Percentiles rank a stretch among this genome's conserved stretches.
These are phyloP conservation scores for Phaffia australis DNA, from an alignment of 768 basidiomycete species.

Conservation along the genomic window DNA sequence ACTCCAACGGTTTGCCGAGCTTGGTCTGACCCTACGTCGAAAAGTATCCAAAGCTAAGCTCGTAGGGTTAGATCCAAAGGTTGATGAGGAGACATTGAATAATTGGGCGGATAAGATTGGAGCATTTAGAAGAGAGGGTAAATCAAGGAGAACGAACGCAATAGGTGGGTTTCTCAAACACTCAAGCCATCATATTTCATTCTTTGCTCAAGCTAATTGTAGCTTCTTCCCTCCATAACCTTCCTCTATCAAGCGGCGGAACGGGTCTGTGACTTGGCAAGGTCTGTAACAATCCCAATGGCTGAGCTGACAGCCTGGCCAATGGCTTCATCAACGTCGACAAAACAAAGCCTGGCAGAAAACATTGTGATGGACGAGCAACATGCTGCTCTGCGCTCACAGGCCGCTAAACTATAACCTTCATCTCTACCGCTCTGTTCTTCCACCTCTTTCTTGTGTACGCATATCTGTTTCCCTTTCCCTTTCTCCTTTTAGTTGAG, in stretches of 20 bases:
- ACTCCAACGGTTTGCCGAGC: slow-evolving; percentile 27
- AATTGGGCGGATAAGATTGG: slow-evolving; percentile 28
- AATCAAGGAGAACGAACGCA: slow-evolving; percentile 21
- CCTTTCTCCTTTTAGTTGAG: no score
- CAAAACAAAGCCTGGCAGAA: no score
- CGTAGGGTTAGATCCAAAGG: slow-evolving; percentile 29
- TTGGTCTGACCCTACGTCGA: slow-evolving; percentile 26
- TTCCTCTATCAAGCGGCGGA: slow-evolving; percentile 1
- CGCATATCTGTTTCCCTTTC: no score
- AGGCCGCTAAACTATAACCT: no score
- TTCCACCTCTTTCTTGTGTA: no score
- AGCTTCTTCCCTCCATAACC: not conserved
- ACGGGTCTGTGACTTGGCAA: slow-evolving; percentile 10
- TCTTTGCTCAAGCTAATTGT: not conserved
- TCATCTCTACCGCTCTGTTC: no score
- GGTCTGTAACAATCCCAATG: slow-evolving; percentile 2
- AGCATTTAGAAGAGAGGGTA: slow-evolving; percentile 29
- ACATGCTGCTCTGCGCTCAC: no score
- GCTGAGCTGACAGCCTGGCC: slow-evolving; percentile 15
- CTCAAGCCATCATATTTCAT: no score
- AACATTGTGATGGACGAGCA: no score
- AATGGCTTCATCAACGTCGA: not conserved
- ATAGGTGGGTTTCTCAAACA: not conserved
- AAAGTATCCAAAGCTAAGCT: slow-evolving; percentile 26
- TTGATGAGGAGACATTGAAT: slow-evolving; percentile 26